Conservation (phyloP, 2,329 filamentous ascomycete species). For the Aspergillus sp. region DNA sequence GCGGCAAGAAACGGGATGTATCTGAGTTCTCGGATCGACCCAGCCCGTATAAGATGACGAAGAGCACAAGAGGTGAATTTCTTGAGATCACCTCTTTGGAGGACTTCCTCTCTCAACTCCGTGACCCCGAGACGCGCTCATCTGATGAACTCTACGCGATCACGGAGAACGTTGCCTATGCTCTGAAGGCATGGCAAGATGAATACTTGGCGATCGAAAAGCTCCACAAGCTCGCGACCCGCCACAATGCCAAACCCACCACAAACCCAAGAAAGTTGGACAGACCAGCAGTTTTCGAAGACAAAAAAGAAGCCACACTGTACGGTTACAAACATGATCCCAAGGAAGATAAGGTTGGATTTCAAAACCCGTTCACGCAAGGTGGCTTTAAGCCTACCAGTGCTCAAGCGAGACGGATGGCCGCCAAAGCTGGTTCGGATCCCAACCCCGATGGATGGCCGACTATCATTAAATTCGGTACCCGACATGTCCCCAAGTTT, state of each 20-base stretch:
- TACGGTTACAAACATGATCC: conserved; percentile 60
- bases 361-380: conserved; percentile 58
- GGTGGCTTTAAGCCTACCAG: conserved; percentile 46
- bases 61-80: conserved; percentile 32
- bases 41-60: conserved; percentile 32
- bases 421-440: conserved; percentile 32
- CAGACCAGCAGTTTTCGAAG: conserved; percentile 51
- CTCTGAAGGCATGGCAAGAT: conserved; percentile 56
- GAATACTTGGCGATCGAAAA: conserved; percentile 53
- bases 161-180: conserved; percentile 53
- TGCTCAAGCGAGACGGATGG: conserved; percentile 40
- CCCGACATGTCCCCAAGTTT: conserved; percentile 35
- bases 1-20: conserved; percentile 27
- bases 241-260: conserved; percentile 51
- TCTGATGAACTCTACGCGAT: conserved; percentile 54
- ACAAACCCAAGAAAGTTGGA: conserved; percentile 52
- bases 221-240: conserved; percentile 47
- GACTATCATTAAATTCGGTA: conserved; percentile 34
- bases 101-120: conserved; percentile 34
- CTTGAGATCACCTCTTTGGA: conserved; percentile 36
- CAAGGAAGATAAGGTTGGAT: conserved; percentile 44
- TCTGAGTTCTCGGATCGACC: conserved; percentile 25
- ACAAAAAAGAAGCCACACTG: conserved; percentile 59
- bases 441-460: conserved; percentile 43
- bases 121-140: conserved; percentile 40